Evolutionary conservation across 2,329 filamentous ascomycete genomes (phyloP), one percentile per base, ranked within the genome.

Genomic region (Penicillium olsonii): DNA sequence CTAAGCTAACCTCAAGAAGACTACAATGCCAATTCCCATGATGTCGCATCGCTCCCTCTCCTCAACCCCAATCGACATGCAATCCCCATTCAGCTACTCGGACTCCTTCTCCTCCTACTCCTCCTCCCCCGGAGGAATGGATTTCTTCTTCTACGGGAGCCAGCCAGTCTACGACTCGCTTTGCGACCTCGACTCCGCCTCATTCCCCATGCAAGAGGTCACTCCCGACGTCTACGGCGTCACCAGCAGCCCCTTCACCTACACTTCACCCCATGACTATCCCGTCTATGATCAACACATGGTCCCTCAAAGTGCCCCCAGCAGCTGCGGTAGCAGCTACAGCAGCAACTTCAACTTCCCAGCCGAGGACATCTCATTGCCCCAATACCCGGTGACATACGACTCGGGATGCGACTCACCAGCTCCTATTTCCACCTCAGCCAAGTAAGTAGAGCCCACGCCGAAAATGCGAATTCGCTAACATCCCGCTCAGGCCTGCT

Each of bases 251-350:
- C 59, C 59, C 2, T 62, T 60, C 33, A 45, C 52, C 42, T 54
- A 56, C 42, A 41, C 50, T 14, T 15, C 48, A 11, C 38, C 51
- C n/a, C 35, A 44, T 1, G 57, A 60, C 5, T 44, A 51, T 18
- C 48, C 45, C 14, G 43, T 66, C 45, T 66, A 61, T 40, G 53
- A 64, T 20, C 54, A 57, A 8, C 52, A 54, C 4, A 42, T 50
- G 29, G 62, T 66, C 56, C 53, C 59, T 7, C 62, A 59, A 4
- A 62, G 64, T 37, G 55, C 64, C 27, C 51, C 59, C 18, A 61
- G 59, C 46, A 55, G 49, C 29, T 59, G 56, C 33, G 57, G 49
- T 3, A 62, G 56, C 37, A 53, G 38, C 39, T 57, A 42, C 17
- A 42, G 54, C 34, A 47, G 34, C 26, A 45, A 39, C 45, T 59